Conservation (phyloP, 768 basidiomycete species). For the Tulasnella sp. region DNA sequence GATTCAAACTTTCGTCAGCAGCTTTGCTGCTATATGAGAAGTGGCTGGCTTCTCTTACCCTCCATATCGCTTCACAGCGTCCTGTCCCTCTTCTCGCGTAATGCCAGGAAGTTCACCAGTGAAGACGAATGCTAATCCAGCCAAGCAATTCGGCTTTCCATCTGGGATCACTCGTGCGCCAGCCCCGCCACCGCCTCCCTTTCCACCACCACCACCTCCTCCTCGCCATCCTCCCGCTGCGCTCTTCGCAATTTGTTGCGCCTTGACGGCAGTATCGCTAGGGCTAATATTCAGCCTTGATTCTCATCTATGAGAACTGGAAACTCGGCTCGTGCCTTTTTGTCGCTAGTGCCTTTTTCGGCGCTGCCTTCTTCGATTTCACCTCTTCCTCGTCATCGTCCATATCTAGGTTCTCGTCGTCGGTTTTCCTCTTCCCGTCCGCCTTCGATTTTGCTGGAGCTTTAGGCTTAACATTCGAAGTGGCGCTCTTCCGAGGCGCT, state of each 20-base stretch:
- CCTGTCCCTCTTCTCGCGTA: slow-evolving; percentile 74
- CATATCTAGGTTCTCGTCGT: slow-evolving; percentile 19
- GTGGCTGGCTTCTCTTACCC: slow-evolving; percentile 50
- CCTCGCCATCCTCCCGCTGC: slow-evolving; percentile 28
- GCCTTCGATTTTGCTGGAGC: slow-evolving; percentile 7
- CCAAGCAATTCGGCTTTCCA: slow-evolving; percentile 58
- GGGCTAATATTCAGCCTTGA: not conserved
- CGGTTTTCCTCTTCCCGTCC: slow-evolving; percentile 13
- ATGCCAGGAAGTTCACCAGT: slow-evolving; percentile 86
- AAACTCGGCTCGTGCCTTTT: slow-evolving; percentile 13
- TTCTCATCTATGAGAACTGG: slow-evolving; percentile 20
- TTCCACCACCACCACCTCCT: slow-evolving; percentile 6
- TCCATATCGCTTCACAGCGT: slow-evolving; percentile 86
- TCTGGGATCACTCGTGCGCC: slow-evolving; percentile 65
- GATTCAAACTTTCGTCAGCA: too few species aligned
- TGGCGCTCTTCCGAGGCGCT: slow-evolving; percentile 18
- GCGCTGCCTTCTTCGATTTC: slow-evolving; percentile 15
- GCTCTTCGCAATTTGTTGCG: slow-evolving; percentile 48
- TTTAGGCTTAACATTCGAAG: slow-evolving; percentile 19
- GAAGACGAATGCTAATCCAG: slow-evolving; percentile 86
- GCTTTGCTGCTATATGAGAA: not conserved
- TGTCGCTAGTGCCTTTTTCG: not conserved
- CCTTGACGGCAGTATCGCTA: slow-evolving; percentile 33
- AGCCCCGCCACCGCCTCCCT: slow-evolving; percentile 12
- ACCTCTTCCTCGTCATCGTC: slow-evolving; percentile 18